A percentile compares a stretch with the other conserved stretches of the same genome.
These are phyloP conservation scores for Penicillium atrosanguineum DNA, from an alignment of 495 filamentous ascomycete species.

Conservation along the genomic window DNA sequence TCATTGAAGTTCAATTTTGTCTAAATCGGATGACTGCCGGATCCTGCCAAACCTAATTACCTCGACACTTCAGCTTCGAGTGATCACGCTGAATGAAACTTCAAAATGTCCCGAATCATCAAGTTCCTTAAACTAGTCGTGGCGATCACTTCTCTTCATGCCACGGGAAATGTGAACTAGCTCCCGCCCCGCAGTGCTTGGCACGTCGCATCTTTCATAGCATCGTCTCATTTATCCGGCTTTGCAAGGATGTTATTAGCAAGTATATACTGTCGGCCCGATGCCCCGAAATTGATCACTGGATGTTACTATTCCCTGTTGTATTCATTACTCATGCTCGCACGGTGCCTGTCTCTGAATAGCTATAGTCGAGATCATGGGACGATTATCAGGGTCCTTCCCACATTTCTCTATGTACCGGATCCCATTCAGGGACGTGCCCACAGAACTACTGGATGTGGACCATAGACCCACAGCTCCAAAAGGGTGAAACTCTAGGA, in stretches of 20 bases:
- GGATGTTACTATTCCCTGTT: background rate
- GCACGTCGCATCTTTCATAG: conserved; percentile 16
- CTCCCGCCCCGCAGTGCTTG: conserved; percentile 7
- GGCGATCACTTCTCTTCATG: conserved; percentile 24
- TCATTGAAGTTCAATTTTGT: no score
- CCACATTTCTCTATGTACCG: background rate
- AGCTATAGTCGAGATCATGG: no score
- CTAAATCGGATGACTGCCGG: no score
- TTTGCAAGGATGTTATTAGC: background rate
- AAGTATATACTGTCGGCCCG: conserved; percentile 8
- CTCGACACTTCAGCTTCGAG: background rate
- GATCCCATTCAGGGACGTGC: background rate
- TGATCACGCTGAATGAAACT: background rate
- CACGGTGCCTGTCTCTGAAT: no score
- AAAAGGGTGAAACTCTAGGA: conserved; percentile 5
- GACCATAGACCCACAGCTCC: conserved; percentile 3
- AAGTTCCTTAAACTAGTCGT: background rate
- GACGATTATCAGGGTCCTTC: background rate
- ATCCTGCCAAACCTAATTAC: no score
- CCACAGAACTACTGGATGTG: background rate
- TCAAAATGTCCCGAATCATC: conserved; percentile 4
- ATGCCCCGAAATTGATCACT: conserved; percentile 1
- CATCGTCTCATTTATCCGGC: conserved; percentile 1
- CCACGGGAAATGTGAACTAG: conserved; percentile 9
- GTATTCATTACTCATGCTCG: background rate